A percentile compares a stretch with the other conserved stretches of the same genome.
These are phyloP conservation scores for Vaccinium myrtillus DNA, from an alignment of 148 eudicot species.

Conservation along the genomic window DNA sequence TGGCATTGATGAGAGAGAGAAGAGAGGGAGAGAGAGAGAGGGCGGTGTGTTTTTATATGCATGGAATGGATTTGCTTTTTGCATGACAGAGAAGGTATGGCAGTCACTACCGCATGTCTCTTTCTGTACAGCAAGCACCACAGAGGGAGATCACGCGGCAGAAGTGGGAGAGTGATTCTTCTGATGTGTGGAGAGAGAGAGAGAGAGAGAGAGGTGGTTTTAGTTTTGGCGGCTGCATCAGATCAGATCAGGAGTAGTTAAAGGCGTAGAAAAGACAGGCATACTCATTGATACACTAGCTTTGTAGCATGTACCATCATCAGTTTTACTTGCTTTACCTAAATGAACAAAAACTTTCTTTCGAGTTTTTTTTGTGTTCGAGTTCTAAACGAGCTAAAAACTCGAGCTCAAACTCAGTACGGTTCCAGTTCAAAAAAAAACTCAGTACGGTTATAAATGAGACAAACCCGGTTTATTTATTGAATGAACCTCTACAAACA, in stretches of 20 bases:
- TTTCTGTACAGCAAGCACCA: not conserved
- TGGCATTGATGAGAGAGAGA: not conserved
- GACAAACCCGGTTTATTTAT: too few relatives aligned
- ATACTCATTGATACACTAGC: not conserved
- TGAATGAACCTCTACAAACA: too few relatives aligned
- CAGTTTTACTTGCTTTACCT: too few relatives aligned
- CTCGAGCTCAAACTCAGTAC: too few relatives aligned
- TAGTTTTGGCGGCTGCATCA: not conserved
- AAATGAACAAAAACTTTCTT: too few relatives aligned
- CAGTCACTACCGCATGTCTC: not conserved
- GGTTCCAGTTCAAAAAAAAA: too few relatives aligned
- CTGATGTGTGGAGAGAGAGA: not conserved
- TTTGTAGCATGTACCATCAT: too few relatives aligned
- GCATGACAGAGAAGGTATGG: slow-evolving; percentile 12
- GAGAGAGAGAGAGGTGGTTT: not conserved
- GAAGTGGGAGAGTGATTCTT: not conserved
- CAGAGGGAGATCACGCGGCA: not conserved
- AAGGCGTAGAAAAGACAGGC: not conserved
- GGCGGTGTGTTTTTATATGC: not conserved
- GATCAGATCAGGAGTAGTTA: not conserved
- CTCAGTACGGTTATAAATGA: too few relatives aligned
- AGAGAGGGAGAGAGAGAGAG: not conserved
- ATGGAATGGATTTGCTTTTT: not conserved
- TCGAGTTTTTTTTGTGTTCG: too few relatives aligned
- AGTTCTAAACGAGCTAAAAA: too few relatives aligned